Evolutionary conservation across 805 yeast species (phyloP).

Genomic region (Candida xyloterini): DNA sequence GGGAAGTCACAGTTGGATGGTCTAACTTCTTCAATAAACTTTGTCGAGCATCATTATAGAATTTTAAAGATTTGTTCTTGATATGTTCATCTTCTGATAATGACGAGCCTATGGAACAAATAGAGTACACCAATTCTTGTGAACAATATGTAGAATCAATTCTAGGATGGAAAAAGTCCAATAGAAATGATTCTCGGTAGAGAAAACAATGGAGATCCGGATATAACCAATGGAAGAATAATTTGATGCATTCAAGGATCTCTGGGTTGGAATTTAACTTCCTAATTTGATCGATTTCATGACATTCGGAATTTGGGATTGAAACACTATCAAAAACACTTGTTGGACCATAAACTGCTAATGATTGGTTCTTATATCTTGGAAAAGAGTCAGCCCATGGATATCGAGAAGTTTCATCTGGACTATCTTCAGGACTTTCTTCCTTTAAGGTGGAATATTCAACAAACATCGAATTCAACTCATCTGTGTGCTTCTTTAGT

Average conservation of each 20-base stretch:
- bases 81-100: conserved; percentile 43
- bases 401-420: conserved; percentile 8
- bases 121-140: conserved; percentile 48
- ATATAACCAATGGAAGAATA: conserved; percentile 59
- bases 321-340: conserved; percentile 35
- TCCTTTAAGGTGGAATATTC: neutral
- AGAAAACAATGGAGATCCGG: conserved; percentile 62
- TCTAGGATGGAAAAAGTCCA: conserved; percentile 58
- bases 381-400: conserved; percentile 22
- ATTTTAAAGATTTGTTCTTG: conserved; percentile 40
- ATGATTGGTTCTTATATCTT: conserved; percentile 12
- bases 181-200: conserved; percentile 60
- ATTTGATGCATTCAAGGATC: conserved; percentile 19
- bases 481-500: conserved; percentile 1
- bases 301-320: conserved; percentile 9
- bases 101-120: conserved; percentile 58
- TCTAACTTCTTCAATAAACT: conserved; percentile 41
- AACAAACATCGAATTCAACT: neutral
- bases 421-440: neutral
- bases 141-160: conserved; percentile 53
- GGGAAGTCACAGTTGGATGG: conserved; percentile 48
- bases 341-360: conserved; percentile 23
- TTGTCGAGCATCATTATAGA: conserved; percentile 46
- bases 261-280: conserved; percentile 32
- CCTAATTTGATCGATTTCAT: conserved; percentile 18